Evolutionary conservation across 1,139 yeast genomes (phyloP), one percentile per base, ranked within the genome.

Genomic region (Yamadazyma atlantica): DNA sequence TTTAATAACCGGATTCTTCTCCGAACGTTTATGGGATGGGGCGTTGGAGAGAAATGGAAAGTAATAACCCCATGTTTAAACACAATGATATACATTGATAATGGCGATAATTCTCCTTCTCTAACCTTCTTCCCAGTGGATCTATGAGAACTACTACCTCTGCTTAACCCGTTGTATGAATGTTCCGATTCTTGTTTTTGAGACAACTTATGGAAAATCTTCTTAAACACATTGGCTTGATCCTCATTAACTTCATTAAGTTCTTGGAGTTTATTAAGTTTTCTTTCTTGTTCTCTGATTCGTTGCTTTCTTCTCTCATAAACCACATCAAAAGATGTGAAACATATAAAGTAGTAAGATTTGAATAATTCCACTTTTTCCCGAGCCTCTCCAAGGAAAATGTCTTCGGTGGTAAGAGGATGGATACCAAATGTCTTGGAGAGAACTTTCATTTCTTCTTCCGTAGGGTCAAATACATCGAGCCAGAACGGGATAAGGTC

Each of bases 321-420:
- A 12, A 83, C 88, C 33, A 87, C 82, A 55, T 89, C 97, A 61
- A 92, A 90, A 7, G 96, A 85, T 32, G 97, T 79, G 64, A 92
- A 92, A 65, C 97, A 89, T 17, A 92, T 88, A 52, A 92, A 81
- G 59, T 92, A 92, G 57, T 92, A 92, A 46, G 86, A 85, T 50
- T 82, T 80, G 67, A 92, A 92, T 34, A 92, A 61, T 60, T 92
- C 98, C 16, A 92, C 97, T 55, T 92, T 92, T 61, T 92, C 98
- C 43, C 98, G 78, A 1, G 96, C 83, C 54, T 92, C 98, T 2
- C 96, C 96, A 25, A 90, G 68, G 48, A 87, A 87, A 39, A 92
- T 92, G 66, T 92, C 98, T 58, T 92, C 98, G 0, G 97, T 86
- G 0, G 98, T 92, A 52, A 90, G 74, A 0, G 97, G 97, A 60